Evolutionary conservation across 768 basidiomycete species (phyloP).

Genomic region (Lentinula boryana): DNA sequence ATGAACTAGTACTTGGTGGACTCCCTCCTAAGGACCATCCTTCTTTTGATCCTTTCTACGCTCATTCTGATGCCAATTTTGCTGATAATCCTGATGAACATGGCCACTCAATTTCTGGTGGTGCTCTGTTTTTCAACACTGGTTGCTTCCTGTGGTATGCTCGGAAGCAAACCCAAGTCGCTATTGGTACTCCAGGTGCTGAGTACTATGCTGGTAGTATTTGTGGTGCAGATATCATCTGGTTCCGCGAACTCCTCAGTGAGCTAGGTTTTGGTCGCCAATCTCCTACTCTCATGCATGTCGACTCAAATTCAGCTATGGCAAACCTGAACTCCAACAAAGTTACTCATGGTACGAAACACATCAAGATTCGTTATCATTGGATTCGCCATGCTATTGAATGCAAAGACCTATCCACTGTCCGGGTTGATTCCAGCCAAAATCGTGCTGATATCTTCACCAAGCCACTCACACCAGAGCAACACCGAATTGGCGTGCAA

Average conservation of each 20-base stretch:
- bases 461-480: not conserved
- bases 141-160: constrained; percentile 21
- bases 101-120: constrained; percentile 10
- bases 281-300: constrained; percentile 6
- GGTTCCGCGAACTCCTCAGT: constrained; percentile 11
- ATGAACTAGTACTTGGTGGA: constrained; percentile 2
- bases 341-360: constrained; percentile 1
- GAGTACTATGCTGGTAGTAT: constrained; percentile 23
- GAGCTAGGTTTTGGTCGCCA: constrained; percentile 2
- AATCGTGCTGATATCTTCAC: not conserved
- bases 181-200: constrained; percentile 23
- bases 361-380: constrained; percentile 14
- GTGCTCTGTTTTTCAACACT: constrained; percentile 13
- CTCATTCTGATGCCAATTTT: constrained; percentile 13
- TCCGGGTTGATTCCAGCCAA: not conserved
- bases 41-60: not conserved
- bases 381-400: constrained; percentile 11
- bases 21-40: not conserved
- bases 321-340: not conserved
- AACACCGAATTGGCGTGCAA: not conserved
- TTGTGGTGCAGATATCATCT: constrained; percentile 14
- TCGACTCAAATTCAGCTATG: constrained; percentile 10
- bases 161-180: constrained; percentile 19
- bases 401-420: not conserved
- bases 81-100: constrained; percentile 9